Conservation (phyloP, 2,329 filamentous ascomycete species). For the Bisporella sp. region DNA sequence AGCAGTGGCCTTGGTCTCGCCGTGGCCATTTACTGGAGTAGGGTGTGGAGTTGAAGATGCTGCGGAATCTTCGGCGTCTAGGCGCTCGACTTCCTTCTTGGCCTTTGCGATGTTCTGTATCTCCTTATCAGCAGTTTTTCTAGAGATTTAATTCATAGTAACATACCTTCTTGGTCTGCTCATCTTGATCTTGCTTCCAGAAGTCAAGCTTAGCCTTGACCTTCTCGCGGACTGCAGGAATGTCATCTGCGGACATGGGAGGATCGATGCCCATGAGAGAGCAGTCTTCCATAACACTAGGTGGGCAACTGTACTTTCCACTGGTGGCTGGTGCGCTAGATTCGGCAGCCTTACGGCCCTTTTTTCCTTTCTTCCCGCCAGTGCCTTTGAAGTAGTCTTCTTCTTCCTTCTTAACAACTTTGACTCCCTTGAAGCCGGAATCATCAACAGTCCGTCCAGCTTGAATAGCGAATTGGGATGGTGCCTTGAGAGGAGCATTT, state of each 20-base stretch:
- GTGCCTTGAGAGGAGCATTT: conserved; percentile 60
- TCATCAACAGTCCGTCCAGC: conserved; percentile 79
- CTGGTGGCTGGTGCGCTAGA: conserved; percentile 36
- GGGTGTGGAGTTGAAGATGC: conserved; percentile 35
- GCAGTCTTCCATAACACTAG: conserved; percentile 88
- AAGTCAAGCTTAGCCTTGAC: conserved; percentile 83
- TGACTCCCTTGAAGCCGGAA: conserved; percentile 67
- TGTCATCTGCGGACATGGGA: conserved; percentile 77
- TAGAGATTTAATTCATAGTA: conserved; percentile 1
- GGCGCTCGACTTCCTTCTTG: conserved; percentile 86
- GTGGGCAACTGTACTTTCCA: conserved; percentile 74
- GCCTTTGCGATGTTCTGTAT: conserved; percentile 90
- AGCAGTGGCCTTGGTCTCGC: conserved; percentile 36
- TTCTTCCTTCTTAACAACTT: conserved; percentile 90
- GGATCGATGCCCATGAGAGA: conserved; percentile 78
- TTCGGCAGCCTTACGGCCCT: conserved; percentile 64
- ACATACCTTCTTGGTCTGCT: conserved; percentile 84
- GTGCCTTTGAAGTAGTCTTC: conserved; percentile 74
- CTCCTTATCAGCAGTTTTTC: conserved; percentile 27
- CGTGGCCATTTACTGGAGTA: conserved; percentile 44
- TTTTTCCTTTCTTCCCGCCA: conserved; percentile 80
- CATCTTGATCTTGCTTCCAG: conserved; percentile 87
- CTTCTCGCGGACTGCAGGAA: conserved; percentile 76
- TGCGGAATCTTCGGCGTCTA: conserved; percentile 61
- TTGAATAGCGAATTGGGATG: conserved; percentile 64